phyloP scores from a whole-genome alignment of 208 protist species.

The Leishmania mexicana region DNA sequence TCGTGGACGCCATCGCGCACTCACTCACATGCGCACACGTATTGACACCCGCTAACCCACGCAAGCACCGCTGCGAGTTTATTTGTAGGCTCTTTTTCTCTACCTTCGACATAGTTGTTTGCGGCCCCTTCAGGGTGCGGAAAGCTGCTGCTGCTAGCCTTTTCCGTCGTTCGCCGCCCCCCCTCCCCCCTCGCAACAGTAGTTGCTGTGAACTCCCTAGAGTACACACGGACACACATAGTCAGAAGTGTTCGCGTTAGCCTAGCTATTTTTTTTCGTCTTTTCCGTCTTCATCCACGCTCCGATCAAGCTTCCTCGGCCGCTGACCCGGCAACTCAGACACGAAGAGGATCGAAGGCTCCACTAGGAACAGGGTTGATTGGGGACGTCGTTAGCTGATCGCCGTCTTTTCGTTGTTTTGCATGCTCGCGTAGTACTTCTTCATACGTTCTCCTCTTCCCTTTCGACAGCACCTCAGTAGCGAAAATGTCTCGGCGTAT shows the following conservation, averaged over 20 bases:
- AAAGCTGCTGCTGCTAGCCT: neutral
- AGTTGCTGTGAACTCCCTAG: neutral
- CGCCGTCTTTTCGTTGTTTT: neutral
- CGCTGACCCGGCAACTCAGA: neutral
- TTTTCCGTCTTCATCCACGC: neutral
- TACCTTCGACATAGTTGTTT: neutral
- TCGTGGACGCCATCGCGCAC: neutral
- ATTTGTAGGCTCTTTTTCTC: neutral
- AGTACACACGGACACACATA: neutral
- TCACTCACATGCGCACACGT: conserved; percentile 2
- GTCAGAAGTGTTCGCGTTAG: neutral
- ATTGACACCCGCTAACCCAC: neutral
- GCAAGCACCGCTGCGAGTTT: neutral
- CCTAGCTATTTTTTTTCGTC: neutral
- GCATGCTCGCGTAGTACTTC: neutral
- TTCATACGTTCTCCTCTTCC: neutral
- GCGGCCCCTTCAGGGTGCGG: neutral
- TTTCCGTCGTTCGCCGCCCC: neutral
- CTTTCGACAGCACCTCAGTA: neutral
- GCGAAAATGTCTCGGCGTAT: conserved; percentile 79
- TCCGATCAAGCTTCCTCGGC: neutral
- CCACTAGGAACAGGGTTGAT: neutral
- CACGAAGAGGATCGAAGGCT: neutral
- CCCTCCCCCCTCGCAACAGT: neutral
- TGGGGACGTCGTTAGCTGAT: neutral